Evolutionary conservation across 148 eudicot species (phyloP), one percentile per base, ranked within the genome.

Genomic region (Cornus controversa): DNA sequence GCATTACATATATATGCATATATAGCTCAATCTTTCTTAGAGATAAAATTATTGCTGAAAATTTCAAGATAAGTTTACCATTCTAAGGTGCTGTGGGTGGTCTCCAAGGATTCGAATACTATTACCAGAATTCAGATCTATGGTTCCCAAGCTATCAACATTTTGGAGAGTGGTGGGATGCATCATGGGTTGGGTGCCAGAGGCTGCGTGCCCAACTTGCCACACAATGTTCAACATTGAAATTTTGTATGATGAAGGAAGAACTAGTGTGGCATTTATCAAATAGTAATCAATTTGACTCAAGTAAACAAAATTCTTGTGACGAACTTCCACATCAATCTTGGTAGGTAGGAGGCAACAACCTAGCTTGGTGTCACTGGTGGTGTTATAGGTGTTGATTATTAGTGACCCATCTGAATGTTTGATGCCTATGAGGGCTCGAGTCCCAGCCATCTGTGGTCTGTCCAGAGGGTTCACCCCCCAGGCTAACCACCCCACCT

Each of bases 401-500:
- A 26, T 25, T 40, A 47, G 50, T 11, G 64, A 50, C 50, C 29
- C 67, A 29, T 82, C 34, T 8, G n/a, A 10, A 6, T 67, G 74
- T 68, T 69, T 82, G 67, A 82, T 23, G 18, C 85, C 85, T 3
- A 82, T 78, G 18, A 82, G 71, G 64, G 85, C 85, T 50, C 78
- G 25, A 10, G 85, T 82, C 75, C 85, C 85, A 10, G 50, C 85
- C 85, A 82, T 82, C 15, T 25, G 77, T 10, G 75, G 58, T 5
- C 5, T 37, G 10, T 24, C 67, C 2, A 9, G 28, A 0, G 81
- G 81, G 81, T 82, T 82, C 71, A 82, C 27, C 28, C 85, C 85
- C 85, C 85, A 82, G 3, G 85, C 85, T 6, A 82, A 27, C 85
- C 85, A 82, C 27, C 79, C 81, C 25, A 22, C n/a, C 18, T 47